Percentiles rank a stretch among this genome's conserved stretches.
phyloP scores from a whole-genome alignment of 2,329 filamentous ascomycete species.

The Diplocarpon rosae region DNA sequence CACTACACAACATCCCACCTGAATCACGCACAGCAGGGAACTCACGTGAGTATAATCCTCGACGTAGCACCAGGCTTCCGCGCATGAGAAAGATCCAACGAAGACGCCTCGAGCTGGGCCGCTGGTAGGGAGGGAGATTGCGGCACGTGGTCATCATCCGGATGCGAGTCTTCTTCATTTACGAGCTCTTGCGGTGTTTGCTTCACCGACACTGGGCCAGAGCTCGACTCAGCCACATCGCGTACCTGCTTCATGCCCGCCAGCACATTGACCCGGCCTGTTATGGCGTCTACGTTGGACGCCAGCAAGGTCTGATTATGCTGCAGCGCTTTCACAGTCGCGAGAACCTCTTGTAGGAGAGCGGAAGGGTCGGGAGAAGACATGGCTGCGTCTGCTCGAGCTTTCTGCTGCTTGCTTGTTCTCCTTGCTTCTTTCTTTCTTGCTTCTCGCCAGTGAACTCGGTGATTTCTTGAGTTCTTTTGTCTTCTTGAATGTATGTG shows the following conservation, averaged over 20 bases:
- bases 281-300: constrained; percentile 47
- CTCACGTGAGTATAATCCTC: constrained; percentile 53
- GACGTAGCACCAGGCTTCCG: constrained; percentile 33
- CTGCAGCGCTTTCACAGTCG: constrained; percentile 42
- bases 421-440: no score
- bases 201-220: constrained; percentile 5
- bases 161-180: constrained; percentile 9
- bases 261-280: constrained; percentile 49
- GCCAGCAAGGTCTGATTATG: constrained; percentile 43
- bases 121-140: constrained; percentile 25
- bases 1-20: neutral
- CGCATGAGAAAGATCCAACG: constrained; percentile 13
- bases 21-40: constrained; percentile 2
- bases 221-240: constrained; percentile 31
- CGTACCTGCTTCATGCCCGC: constrained; percentile 46
- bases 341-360: constrained; percentile 43
- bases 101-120: constrained; percentile 15
- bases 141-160: constrained; percentile 24
- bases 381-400: no score
- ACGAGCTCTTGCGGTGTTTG: neutral
- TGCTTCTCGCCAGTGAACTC: no score
- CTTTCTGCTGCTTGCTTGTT: constrained; percentile 9
- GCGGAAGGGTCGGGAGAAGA: constrained; percentile 17
- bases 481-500: no score
- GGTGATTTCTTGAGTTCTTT: no score